Percentiles rank a stretch among this genome's conserved stretches.
These are phyloP conservation scores for Melaleuca quinquenervia DNA, from an alignment of 345 rosid species.

Conservation along the genomic window DNA sequence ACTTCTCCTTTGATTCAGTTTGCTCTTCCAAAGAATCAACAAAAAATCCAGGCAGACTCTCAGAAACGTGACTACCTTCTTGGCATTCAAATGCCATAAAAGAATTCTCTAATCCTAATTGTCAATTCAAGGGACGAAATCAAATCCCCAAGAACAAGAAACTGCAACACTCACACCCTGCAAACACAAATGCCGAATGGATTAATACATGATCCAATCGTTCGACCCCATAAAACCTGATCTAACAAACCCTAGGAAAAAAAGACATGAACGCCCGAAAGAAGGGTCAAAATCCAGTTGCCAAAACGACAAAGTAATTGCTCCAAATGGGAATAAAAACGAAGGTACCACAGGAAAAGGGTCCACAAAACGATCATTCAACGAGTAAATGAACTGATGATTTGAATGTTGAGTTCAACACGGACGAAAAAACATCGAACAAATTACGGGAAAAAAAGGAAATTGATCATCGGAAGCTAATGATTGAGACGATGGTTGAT, in stretches of 20 bases:
- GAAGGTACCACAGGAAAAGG: not conserved
- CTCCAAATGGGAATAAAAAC: not conserved
- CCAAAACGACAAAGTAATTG: not conserved
- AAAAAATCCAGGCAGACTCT: constrained; percentile 4
- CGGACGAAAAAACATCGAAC: not conserved
- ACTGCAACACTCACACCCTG: not conserved
- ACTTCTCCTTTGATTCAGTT: constrained; percentile 4
- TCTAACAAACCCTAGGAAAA: not conserved
- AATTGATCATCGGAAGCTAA: not conserved
- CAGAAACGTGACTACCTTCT: constrained; percentile 19
- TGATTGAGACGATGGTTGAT: not conserved
- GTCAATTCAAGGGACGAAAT: not conserved
- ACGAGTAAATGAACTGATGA: not conserved
- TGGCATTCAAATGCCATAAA: constrained; percentile 92
- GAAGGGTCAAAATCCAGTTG: not conserved
- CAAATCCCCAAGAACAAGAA: not conserved
- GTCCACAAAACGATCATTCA: not conserved
- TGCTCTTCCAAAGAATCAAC: constrained; percentile 7
- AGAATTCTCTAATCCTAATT: not conserved
- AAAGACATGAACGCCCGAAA: not conserved
- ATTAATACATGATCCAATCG: not conserved
- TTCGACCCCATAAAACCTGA: not conserved
- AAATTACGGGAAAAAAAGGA: not conserved
- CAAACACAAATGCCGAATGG: not conserved
- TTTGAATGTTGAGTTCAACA: not conserved